Conservation (phyloP, 306 rosid genomes). For the Corylus heterophylla region DNA sequence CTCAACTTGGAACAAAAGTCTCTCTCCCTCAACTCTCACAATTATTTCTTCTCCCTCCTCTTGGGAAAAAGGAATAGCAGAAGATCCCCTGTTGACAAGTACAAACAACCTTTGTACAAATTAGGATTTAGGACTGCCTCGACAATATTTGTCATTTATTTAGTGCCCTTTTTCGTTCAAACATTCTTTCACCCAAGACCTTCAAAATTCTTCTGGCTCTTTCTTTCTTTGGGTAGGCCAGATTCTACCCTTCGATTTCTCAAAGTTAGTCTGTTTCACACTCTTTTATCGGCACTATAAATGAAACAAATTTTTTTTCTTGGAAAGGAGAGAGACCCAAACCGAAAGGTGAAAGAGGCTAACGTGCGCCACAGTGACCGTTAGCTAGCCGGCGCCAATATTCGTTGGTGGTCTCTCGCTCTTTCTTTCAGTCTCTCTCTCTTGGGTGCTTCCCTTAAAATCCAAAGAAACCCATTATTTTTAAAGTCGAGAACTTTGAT, state of each 20-base stretch:
- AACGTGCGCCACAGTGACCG: conserved; percentile 53
- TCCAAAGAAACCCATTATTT: conserved; percentile 45
- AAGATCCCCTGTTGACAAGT: no score
- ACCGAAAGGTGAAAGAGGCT: conserved; percentile 35
- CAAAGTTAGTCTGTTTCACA: not conserved
- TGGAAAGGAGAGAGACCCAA: conserved; percentile 21
- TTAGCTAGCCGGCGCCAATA: conserved; percentile 76
- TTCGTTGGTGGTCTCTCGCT: conserved; percentile 42
- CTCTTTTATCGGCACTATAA: no score
- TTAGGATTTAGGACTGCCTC: conserved; percentile 6
- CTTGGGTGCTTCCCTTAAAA: conserved; percentile 35
- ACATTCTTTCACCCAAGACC: conserved; percentile 26
- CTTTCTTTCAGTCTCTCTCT: conserved; percentile 20
- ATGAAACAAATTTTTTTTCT: not conserved
- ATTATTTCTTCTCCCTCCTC: no score
- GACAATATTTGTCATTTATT: not conserved
- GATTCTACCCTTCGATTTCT: conserved; percentile 20
- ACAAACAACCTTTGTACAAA: not conserved
- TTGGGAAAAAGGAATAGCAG: no score
- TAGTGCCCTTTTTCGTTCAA: conserved; percentile 40
- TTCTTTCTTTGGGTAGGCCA: conserved; percentile 1
- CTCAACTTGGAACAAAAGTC: no score
- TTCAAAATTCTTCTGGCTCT: conserved; percentile 17
- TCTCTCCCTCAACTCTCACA: no score
- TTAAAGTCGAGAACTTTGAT: conserved; percentile 26